Percentiles rank a stretch among this genome's conserved stretches.
phyloP scores from a whole-genome alignment of 129 eudicot species.

The Calendula officinalis region DNA sequence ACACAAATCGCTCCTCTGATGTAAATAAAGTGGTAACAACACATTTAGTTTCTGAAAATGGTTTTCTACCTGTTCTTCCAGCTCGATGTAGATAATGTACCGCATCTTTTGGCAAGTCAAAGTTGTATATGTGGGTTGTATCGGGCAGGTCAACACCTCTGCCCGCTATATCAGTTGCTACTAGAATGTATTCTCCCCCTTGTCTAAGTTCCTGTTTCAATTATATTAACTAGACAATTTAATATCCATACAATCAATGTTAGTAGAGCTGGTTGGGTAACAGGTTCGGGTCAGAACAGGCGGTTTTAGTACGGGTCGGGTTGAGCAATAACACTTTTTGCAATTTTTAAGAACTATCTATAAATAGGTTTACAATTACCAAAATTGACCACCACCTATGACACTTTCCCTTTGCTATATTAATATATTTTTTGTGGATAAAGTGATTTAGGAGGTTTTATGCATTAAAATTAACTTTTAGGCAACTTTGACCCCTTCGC shows the following conservation, averaged over 20 bases:
- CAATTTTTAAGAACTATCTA: background rate
- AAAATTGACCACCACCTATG: no score
- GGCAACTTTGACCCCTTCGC: background rate
- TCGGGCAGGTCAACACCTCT: slow-evolving; percentile 95
- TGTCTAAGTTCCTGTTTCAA: slow-evolving; percentile 64
- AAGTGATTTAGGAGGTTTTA: no score
- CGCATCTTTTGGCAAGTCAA: slow-evolving; percentile 91
- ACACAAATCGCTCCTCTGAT: slow-evolving; percentile 78
- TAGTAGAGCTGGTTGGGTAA: background rate
- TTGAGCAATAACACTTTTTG: background rate
- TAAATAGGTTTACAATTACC: background rate
- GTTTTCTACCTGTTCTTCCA: slow-evolving; percentile 96
- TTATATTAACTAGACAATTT: background rate
- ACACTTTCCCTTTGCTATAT: background rate
- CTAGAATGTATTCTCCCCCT: slow-evolving; percentile 68
- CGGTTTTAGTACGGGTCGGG: background rate
- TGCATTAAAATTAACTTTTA: no score
- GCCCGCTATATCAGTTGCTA: slow-evolving; percentile 92
- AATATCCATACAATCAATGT: background rate
- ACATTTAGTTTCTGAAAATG: slow-evolving; percentile 67
- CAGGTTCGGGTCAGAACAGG: background rate
- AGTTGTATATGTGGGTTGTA: slow-evolving; percentile 93
- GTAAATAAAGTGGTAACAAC: slow-evolving; percentile 75
- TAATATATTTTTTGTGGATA: background rate
- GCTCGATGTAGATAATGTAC: slow-evolving; percentile 87